Percentiles rank a stretch among this genome's conserved stretches.
phyloP scores from a whole-genome alignment of 2,329 filamentous ascomycete genomes.

The Metarhizium rileyi region DNA sequence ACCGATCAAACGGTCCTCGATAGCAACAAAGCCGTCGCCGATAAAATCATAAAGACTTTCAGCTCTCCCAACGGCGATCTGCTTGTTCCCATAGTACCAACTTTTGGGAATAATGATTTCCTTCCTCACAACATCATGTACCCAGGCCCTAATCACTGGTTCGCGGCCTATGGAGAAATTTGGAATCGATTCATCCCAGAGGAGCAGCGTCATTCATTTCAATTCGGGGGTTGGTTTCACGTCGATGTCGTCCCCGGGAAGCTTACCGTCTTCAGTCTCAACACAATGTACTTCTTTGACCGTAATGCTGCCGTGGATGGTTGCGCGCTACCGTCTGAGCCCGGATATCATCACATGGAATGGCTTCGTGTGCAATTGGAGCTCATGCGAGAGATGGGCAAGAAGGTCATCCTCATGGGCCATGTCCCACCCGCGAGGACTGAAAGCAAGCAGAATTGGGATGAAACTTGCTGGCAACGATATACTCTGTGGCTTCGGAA shows the following conservation, averaged over 20 bases:
- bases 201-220: conserved; percentile 81
- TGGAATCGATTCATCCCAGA: conserved; percentile 88
- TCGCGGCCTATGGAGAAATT: conserved; percentile 63
- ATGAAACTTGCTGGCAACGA: conserved; percentile 97
- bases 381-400: conserved; percentile 67
- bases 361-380: conserved; percentile 88
- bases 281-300: conserved; percentile 93
- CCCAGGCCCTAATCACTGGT: conserved; percentile 79
- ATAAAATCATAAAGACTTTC: conserved; percentile 70
- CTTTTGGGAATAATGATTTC: conserved; percentile 94
- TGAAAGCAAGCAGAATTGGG: conserved; percentile 77
- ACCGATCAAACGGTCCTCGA: conserved; percentile 64
- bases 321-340: conserved; percentile 67
- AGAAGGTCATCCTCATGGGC: conserved; percentile 91
- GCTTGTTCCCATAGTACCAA: conserved; percentile 74
- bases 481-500: conserved; percentile 85
- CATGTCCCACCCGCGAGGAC: conserved; percentile 90
- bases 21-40: conserved; percentile 65
- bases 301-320: conserved; percentile 92
- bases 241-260: conserved; percentile 81
- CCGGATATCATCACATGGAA: conserved; percentile 90
- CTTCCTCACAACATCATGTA: conserved; percentile 91
- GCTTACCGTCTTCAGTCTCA: conserved; percentile 85
- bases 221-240: conserved; percentile 89
- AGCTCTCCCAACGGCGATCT: conserved; percentile 47